Percentiles rank a stretch among this genome's conserved stretches.
Conservation (phyloP, 2,329 filamentous ascomycete genomes). For the Myriosclerotinia scirpicola region DNA sequence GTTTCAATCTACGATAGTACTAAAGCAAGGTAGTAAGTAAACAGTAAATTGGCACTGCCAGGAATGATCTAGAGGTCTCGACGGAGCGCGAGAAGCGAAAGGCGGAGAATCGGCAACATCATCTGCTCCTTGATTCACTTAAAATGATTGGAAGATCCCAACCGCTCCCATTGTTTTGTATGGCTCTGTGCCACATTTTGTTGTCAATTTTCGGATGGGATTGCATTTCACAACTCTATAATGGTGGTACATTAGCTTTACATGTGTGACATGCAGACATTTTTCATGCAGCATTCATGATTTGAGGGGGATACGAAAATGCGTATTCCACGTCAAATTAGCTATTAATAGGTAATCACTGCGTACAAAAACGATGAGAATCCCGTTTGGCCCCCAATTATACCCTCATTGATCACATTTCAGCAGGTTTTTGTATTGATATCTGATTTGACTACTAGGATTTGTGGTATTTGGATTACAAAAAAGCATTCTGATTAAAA, state of each 20-base stretch:
- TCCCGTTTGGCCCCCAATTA: background rate
- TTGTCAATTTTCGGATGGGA: constrained; percentile 4
- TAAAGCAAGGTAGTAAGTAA: constrained; percentile 1
- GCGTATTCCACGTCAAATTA: background rate
- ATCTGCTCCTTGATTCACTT: background rate
- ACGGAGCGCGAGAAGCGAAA: constrained; percentile 15
- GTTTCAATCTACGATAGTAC: background rate
- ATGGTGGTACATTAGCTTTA: constrained; percentile 5
- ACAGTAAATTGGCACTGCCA: constrained; percentile 8
- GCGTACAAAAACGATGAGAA: background rate
- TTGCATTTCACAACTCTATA: background rate
- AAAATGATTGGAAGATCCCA: constrained; percentile 13
- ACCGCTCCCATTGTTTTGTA: constrained; percentile 7
- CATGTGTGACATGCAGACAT: constrained; percentile 4
- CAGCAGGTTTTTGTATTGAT: constrained; percentile 1
- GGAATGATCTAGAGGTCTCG: background rate
- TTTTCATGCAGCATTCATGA: background rate
- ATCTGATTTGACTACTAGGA: constrained; percentile 23
- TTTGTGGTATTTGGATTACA: constrained; percentile 35
- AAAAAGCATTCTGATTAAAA: constrained; percentile 39
- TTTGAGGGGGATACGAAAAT: background rate
- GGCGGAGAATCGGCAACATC: constrained; percentile 22
- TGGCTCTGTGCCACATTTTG: constrained; percentile 11
- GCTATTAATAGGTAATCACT: background rate
- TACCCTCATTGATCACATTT: background rate